Conservation (phyloP, 202 grass and related monocot genomes). For the Hordeum pubiflorum region DNA sequence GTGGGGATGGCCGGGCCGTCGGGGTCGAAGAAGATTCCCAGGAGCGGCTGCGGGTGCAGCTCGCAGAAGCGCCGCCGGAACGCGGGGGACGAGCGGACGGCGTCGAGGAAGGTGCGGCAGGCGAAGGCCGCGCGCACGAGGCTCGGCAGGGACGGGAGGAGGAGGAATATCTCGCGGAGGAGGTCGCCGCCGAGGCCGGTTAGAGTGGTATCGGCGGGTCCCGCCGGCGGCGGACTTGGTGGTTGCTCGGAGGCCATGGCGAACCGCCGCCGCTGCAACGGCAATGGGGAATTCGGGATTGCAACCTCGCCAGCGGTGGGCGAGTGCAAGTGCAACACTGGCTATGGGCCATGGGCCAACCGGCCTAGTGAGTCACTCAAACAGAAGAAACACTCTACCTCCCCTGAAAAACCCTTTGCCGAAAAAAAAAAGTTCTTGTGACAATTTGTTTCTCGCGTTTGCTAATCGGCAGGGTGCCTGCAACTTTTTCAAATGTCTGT, state of each 20-base stretch:
- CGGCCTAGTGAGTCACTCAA: no score
- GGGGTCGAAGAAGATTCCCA: neutral
- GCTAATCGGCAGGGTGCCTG: no score
- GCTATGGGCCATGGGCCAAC: no score
- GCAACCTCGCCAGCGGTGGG: no score
- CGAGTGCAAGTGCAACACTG: no score
- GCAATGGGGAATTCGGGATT: neutral
- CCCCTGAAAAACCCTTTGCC: no score
- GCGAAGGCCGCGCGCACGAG: constrained; percentile 4
- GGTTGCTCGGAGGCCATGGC: neutral
- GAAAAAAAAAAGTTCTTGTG: no score
- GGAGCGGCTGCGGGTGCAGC: neutral
- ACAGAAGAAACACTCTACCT: no score
- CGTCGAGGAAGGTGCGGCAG: neutral
- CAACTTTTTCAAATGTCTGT: no score
- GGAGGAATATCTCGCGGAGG: constrained; percentile 1
- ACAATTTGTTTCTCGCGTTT: no score
- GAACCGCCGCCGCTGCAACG: neutral
- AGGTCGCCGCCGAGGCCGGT: neutral
- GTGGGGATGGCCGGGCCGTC: neutral
- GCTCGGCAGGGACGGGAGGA: neutral
- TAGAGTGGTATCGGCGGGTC: neutral
- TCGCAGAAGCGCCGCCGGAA: neutral
- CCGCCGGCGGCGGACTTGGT: neutral
- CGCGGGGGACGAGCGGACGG: neutral